Percentiles rank a stretch among this genome's conserved stretches.
Evolutionary conservation across 2,329 filamentous ascomycete genomes (phyloP).

Genomic region (Fusarium liriodendri): DNA sequence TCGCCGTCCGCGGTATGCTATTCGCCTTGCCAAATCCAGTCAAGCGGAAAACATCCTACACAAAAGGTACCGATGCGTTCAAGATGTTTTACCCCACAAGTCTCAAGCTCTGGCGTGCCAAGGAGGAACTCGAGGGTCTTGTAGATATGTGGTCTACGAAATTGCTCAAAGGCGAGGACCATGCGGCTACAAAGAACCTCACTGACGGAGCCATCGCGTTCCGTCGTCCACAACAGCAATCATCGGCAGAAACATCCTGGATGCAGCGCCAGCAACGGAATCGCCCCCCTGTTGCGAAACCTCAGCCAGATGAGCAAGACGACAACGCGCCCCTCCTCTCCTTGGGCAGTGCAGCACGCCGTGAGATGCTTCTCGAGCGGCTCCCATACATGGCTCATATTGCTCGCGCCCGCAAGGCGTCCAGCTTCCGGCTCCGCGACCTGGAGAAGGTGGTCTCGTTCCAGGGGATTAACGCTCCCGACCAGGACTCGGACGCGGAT

Average conservation of each 20-base stretch:
- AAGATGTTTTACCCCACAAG: conserved; percentile 95
- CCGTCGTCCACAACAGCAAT: conserved; percentile 53
- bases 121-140: conserved; percentile 82
- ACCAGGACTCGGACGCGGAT: conserved; percentile 60
- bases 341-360: conserved; percentile 73
- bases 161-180: conserved; percentile 66
- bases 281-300: conserved; percentile 24
- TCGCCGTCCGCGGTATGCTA: conserved; percentile 86
- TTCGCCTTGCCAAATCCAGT: conserved; percentile 90
- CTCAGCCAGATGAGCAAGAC: conserved; percentile 34
- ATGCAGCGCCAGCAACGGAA: conserved; percentile 49
- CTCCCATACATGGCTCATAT: conserved; percentile 87
- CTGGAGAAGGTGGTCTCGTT: conserved; percentile 78
- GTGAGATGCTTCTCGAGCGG: conserved; percentile 84
- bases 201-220: conserved; percentile 63
- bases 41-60: conserved; percentile 68
- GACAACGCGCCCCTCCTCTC: conserved; percentile 60
- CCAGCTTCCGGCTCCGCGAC: conserved; percentile 60
- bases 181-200: conserved; percentile 51
- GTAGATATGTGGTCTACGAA: conserved; percentile 76
- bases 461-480: conserved; percentile 64
- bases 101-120: conserved; percentile 83
- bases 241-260: conserved; percentile 46
- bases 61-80: conserved; percentile 70
- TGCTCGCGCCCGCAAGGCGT: conserved; percentile 54